Evolutionary conservation across 768 basidiomycete genomes (phyloP), one percentile per base, ranked within the genome.

Genomic region (Naematelia encephala): DNA sequence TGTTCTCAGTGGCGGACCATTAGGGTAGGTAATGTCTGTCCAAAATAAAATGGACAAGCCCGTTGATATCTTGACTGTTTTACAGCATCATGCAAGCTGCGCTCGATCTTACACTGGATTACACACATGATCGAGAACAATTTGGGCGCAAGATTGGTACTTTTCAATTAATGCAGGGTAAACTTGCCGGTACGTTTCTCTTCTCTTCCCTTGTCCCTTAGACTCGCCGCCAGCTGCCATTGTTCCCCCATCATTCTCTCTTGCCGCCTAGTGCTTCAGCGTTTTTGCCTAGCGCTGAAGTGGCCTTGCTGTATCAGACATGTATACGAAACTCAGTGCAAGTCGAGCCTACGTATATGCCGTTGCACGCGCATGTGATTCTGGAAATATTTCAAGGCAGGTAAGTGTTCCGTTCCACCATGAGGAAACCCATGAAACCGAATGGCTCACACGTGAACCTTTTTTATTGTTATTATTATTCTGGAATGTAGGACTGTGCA

Each of bases 161-260:
- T 29, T 94, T 96, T 82, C 92, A 96, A 77, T 74, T 96, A 57
- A 96, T 97, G 89, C 93, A 96, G 84, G 92, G 91, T 85, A 72
- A 69, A 79, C 61, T 75, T 44, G 75, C 71, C 21, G 74, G 71
- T 67, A 25, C 54, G 57, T 27, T 25, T 8, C 10, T 13, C n/a
- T 29, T 28, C 13, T 25, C 21, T 8, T 39, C 34, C 16, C 34
- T 39, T 39, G 34, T 39, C 34, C 16, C 34, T 39, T 39, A 27
- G n/a, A n/a, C n/a, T n/a, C n/a, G n/a, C n/a, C n/a, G n/a, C n/a
- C n/a, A n/a, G n/a, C n/a, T n/a, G n/a, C n/a, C n/a, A 50, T 55
- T 63, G 60, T 45, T 60, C 19, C 53, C 59, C 53, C 62, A 60
- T 68, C 45, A 47, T 39, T 39, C 8, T 16, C 34, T 39, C 34